phyloP scores from a whole-genome alignment of 371 early-diverging fungal genomes.

The Mucor irregularis region DNA sequence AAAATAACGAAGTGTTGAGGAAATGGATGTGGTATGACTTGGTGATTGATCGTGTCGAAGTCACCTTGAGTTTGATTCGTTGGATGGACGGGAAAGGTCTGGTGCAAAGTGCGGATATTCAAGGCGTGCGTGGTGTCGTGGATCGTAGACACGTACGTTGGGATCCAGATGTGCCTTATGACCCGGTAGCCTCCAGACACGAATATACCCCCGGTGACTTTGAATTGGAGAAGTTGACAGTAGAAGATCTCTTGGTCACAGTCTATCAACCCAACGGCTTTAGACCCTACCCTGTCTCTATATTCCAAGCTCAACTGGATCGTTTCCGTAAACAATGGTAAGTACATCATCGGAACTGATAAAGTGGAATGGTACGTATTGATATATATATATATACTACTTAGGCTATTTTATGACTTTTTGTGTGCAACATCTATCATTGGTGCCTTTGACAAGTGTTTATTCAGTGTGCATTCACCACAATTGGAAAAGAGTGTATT shows the following conservation, averaged over 20 bases:
- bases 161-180: conserved; percentile 69
- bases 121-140: conserved; percentile 88
- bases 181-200: conserved; percentile 62
- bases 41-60: conserved; percentile 80
- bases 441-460: conserved; percentile 91
- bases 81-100: conserved; percentile 93
- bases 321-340: conserved; percentile 87
- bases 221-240: conserved; percentile 73
- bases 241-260: conserved; percentile 43
- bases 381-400: no score
- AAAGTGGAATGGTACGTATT: neutral
- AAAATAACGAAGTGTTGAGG: conserved; percentile 39
- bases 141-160: conserved; percentile 87
- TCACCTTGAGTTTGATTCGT: conserved; percentile 83
- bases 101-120: conserved; percentile 78
- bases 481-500: conserved; percentile 63
- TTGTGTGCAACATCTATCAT: conserved; percentile 88
- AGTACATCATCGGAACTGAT: no score
- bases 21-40: conserved; percentile 76
- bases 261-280: conserved; percentile 51
- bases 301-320: conserved; percentile 84
- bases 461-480: conserved; percentile 90
- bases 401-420: conserved; percentile 81
- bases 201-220: conserved; percentile 81
- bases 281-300: conserved; percentile 85